Conservation (phyloP, 345 rosid species). For the Sisymbrium irio region DNA sequence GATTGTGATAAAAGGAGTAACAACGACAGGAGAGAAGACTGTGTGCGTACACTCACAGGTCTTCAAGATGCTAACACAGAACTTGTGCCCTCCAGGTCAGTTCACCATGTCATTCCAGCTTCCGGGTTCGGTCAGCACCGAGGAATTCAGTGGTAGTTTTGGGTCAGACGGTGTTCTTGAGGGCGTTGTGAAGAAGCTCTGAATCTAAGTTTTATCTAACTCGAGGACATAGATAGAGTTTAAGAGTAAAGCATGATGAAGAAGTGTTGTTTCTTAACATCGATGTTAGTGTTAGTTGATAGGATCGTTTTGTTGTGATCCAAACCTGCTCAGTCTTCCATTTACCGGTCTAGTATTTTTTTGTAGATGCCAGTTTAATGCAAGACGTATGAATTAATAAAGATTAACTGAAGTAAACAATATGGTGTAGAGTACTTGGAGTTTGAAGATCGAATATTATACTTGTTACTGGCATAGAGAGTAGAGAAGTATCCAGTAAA, state of each 20-base stretch:
- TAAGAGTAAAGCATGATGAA: neutral
- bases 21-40: no score
- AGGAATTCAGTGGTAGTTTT: conserved; percentile 39
- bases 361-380: neutral
- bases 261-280: neutral
- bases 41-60: no score
- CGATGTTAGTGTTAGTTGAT: neutral
- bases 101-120: conserved; percentile 58
- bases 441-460: neutral
- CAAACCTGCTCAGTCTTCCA: no score
- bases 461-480: neutral
- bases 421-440: neutral
- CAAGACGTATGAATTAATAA: neutral
- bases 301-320: neutral
- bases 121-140: conserved; percentile 60
- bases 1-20: no score
- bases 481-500: neutral
- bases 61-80: no score
- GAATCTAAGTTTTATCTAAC: neutral
- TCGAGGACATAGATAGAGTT: neutral
- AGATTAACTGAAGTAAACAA: neutral
- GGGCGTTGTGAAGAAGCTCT: conserved; percentile 58
- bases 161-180: conserved; percentile 56
- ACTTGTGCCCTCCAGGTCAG: conserved; percentile 61
- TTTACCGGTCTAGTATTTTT: neutral